Evolutionary conservation across 257 asterid genomes (phyloP), one percentile per base, ranked within the genome.

Genomic region (Verbena officinalis): DNA sequence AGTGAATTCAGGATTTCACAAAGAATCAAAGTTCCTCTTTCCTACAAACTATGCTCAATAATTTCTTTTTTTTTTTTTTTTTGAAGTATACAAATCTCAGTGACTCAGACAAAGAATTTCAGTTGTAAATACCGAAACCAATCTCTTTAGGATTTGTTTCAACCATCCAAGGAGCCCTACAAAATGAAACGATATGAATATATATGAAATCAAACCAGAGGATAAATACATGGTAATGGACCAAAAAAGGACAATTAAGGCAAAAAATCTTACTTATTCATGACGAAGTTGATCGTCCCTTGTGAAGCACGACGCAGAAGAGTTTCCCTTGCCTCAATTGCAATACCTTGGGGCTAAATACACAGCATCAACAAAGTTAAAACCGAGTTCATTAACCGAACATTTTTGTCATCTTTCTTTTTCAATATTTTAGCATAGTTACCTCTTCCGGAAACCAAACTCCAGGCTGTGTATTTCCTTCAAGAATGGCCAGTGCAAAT

Each of bases 391-490:
- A 51, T 34, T 15, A 20, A 59, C 54, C 46, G 2, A 2, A 27
- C 33, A 27, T 27, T 27, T 27, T 27, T 27, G 5, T 2, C 33
- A 27, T 27, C n/a, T n/a, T n/a, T n/a, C n/a, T n/a, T n/a, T 27
- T 27, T 27, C 33, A 5, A 27, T 33, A n/a, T 22, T 20, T 48
- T 46, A 43, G 55, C 51, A 48, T 9, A 27, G 27, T 20, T 77
- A 89, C 96, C 96, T 90, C 99, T 83, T 86, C 99, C 0, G 97
- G 96, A 63, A 93, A 93, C 97, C 99, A 93, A 73, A 93, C 96
- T 20, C 96, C 96, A 5, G 97, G 95, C 54, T 81, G 77, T 42
- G 99, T 87, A 84, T 83, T 84, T 72, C 97, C 99, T 74, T 90
- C 99, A 34, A 93, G 95, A 64, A 90, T 81, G 12, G 97, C 95